Conservation (phyloP, 1,139 yeast species). For the Sugiyamaella paludigena region DNA sequence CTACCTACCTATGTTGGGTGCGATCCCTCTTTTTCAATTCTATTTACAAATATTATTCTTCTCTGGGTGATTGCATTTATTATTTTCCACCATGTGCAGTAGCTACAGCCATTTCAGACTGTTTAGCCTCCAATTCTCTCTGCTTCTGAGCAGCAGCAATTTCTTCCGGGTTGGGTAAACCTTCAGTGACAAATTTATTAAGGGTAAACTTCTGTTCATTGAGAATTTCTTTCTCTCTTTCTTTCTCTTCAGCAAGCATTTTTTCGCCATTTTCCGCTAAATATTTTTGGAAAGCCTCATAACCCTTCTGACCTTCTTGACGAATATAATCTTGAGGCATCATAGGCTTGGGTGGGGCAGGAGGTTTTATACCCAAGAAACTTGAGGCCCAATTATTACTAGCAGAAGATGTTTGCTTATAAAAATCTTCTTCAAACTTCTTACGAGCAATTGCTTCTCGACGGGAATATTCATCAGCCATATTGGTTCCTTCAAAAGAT, state of each 20-base stretch:
- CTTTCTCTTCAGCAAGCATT: slow-evolving; percentile 76
- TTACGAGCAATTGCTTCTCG: slow-evolving; percentile 76
- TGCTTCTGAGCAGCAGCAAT: slow-evolving; percentile 65
- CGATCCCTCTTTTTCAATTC: too few species aligned
- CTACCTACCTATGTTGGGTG: too few species aligned
- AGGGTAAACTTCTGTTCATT: slow-evolving; percentile 76
- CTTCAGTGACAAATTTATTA: slow-evolving; percentile 80
- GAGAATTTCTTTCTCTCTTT: slow-evolving; percentile 73
- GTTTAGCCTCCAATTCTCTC: slow-evolving; percentile 42
- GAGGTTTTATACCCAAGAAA: slow-evolving; percentile 60
- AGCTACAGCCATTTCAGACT: slow-evolving; percentile 19
- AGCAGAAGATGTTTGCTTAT: slow-evolving; percentile 41
- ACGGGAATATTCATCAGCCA: slow-evolving; percentile 73
- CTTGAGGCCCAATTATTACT: slow-evolving; percentile 54
- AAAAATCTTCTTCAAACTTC: slow-evolving; percentile 67
- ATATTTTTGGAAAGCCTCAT: slow-evolving; percentile 76
- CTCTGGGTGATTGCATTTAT: too few species aligned
- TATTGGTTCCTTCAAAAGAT: slow-evolving; percentile 57
- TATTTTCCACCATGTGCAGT: slow-evolving; percentile 16
- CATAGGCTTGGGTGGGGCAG: slow-evolving; percentile 58
- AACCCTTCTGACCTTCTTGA: slow-evolving; percentile 90
- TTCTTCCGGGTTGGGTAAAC: slow-evolving; percentile 82
- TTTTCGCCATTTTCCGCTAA: slow-evolving; percentile 87
- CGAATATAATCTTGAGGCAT: slow-evolving; percentile 90
- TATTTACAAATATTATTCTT: too few species aligned